Evolutionary conservation across 2,329 filamentous ascomycete species (phyloP), one percentile per base, ranked within the genome.

Genomic region (Penicillium sp.): DNA sequence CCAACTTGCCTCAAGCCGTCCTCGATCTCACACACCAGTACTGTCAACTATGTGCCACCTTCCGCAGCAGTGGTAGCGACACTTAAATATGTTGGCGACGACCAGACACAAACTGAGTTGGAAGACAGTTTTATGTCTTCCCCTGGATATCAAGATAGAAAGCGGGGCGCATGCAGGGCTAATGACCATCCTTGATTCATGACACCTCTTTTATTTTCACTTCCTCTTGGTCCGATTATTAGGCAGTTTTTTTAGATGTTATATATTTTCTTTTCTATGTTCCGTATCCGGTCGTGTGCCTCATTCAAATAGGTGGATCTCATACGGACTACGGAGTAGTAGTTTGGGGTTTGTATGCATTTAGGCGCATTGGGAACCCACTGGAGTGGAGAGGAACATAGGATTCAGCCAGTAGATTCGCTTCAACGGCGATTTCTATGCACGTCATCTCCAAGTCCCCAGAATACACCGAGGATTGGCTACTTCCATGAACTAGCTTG

Each of bases 21-120:
- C 83, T 97, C 54, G 93, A 97, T 73, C 79, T 99, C 59, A 97
- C 94, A 27, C 93, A 99, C 75, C 90, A 97, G 73, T 99, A 99
- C 73, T 94, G 93, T 21, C 91, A 91, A 56, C 81, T 99, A 36
- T 99, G 94, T 73, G 93, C 93, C 21, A 92, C 91, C 0, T 99
- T 99, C 79, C 86, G 92, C 69, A 97, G 93, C 83, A 96, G 88
- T 70, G 94, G 94, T 4, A 96, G 89, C 27, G 93, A 96, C 68
- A 89, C 88, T 68, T 93, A 83, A 78, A 55, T 38, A 51, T 35
- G 8, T 39, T 48, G 9, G n/a, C 25, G 19, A 47, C 9, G 9
- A 25, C 47, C 19, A 27, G 27, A 21, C 23, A 23, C 9, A 42
- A 48, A n/a, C 10, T 8, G n/a, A 45, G 39, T 15, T 25, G 2